Evolutionary conservation across 352 stramenopile genomes (phyloP).

Genomic region (Globisporangium lucens): DNA sequence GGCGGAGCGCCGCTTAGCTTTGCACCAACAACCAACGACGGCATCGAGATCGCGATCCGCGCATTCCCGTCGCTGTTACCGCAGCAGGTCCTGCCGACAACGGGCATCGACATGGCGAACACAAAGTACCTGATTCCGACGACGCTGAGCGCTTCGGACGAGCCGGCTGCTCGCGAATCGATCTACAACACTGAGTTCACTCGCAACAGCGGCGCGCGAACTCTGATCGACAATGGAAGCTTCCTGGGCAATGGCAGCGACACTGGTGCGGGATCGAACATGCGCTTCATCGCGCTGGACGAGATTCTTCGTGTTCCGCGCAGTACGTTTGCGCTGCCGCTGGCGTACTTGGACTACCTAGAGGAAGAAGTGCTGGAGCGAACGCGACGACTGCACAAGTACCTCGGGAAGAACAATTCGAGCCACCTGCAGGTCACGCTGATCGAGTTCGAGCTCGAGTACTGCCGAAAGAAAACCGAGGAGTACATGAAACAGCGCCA

Average conservation of each 20-base stretch:
- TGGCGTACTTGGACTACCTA: conserved; percentile 75
- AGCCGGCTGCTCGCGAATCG: conserved; percentile 12
- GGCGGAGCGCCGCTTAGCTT: conserved; percentile 15
- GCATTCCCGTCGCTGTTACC: conserved; percentile 45
- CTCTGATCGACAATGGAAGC: conserved; percentile 61
- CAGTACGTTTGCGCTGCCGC: conserved; percentile 67
- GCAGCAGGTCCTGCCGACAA: conserved; percentile 53
- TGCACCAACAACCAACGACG: conserved; percentile 14
- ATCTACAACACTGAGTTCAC: conserved; percentile 14
- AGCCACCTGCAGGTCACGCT: conserved; percentile 27
- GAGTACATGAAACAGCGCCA: conserved; percentile 76
- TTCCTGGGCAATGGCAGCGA: conserved; percentile 49
- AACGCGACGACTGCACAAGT: conserved; percentile 50
- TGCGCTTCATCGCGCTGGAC: conserved; percentile 66
- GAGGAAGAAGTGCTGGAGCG: conserved; percentile 60
- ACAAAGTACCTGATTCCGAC: conserved; percentile 77
- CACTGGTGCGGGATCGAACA: conserved; percentile 14
- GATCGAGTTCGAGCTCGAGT: conserved; percentile 51
- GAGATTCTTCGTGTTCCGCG: conserved; percentile 74
- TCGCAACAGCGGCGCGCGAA: conserved; percentile 33
- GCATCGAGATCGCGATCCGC: conserved; percentile 50
- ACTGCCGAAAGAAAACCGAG: conserved; percentile 63
- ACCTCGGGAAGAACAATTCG: conserved; percentile 16
- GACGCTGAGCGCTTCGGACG: conserved; percentile 33
- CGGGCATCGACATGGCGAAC: conserved; percentile 68